A percentile compares a stretch with the other conserved stretches of the same genome.
Conservation (phyloP, 768 basidiomycete species). For the Amanita rimosa region DNA sequence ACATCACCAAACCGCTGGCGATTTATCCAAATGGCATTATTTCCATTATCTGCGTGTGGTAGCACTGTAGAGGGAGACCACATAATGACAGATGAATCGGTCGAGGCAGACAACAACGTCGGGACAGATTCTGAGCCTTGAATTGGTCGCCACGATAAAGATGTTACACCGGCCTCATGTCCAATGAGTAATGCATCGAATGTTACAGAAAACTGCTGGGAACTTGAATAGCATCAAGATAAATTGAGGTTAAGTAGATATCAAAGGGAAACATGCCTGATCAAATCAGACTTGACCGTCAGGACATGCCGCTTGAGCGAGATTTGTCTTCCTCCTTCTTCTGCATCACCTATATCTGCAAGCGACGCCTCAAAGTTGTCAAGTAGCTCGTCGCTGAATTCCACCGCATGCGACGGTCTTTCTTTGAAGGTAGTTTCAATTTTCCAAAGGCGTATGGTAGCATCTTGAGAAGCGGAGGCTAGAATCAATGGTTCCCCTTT, state of each 20-base stretch:
- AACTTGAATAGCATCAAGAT: conserved; percentile 11
- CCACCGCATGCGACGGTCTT: conserved; percentile 8
- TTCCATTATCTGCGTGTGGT: conserved; percentile 20
- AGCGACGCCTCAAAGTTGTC: conserved; percentile 84
- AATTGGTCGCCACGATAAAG: conserved; percentile 69
- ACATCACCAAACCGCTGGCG: conserved; percentile 89
- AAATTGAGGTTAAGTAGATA: neutral
- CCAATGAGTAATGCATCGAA: conserved; percentile 93
- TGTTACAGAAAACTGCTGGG: conserved; percentile 59
- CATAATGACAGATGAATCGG: conserved; percentile 90
- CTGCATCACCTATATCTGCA: conserved; percentile 54
- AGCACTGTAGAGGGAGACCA: conserved; percentile 71
- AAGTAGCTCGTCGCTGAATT: conserved; percentile 61
- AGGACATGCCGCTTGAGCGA: conserved; percentile 81
- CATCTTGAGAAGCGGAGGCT: conserved; percentile 94
- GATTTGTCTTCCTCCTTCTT: conserved; percentile 77
- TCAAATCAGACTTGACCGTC: conserved; percentile 40
- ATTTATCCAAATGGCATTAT: conserved; percentile 80
- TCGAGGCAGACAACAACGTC: conserved; percentile 82
- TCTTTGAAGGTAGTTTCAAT: conserved; percentile 42
- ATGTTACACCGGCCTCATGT: conserved; percentile 91
- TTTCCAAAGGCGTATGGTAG: conserved; percentile 88
- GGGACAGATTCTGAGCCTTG: conserved; percentile 16
- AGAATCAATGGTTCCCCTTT: conserved; percentile 46
- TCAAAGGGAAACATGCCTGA: conserved; percentile 20